Percentiles rank a stretch among this genome's conserved stretches.
phyloP scores from a whole-genome alignment of 139 green algal genomes.

The Tetratostichococcus sp. region DNA sequence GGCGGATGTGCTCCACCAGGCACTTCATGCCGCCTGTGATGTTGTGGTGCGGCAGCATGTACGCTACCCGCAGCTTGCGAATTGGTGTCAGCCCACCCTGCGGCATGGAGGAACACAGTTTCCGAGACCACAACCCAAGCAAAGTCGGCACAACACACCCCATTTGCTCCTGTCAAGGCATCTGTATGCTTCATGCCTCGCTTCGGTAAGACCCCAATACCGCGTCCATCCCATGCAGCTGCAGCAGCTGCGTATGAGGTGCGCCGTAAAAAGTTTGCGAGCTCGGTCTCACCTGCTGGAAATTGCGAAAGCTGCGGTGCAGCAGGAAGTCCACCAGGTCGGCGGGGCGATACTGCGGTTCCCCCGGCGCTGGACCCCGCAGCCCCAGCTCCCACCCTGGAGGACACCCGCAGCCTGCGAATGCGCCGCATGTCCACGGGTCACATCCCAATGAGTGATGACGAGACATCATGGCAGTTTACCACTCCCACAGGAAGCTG shows the following conservation, averaged over 20 bases:
- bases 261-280: neutral
- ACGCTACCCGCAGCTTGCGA: conserved; percentile 40
- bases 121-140: too few species aligned
- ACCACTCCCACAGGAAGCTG: too few species aligned
- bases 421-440: too few species aligned
- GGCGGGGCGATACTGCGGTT: neutral
- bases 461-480: too few species aligned
- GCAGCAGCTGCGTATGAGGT: conserved; percentile 5
- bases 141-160: too few species aligned
- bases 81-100: conserved; percentile 22
- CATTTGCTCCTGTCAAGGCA: too few species aligned
- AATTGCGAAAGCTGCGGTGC: neutral
- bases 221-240: neutral
- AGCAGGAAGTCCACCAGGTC: neutral
- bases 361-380: too few species aligned
- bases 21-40: conserved; percentile 66
- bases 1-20: conserved; percentile 36
- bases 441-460: too few species aligned
- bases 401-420: neutral
- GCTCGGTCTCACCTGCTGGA: neutral
- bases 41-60: conserved; percentile 55
- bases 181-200: too few species aligned
- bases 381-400: neutral
- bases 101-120: too few species aligned
- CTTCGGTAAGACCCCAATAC: too few species aligned